Evolutionary conservation across 148 eudicot genomes (phyloP).

Genomic region (Camellia japonica): DNA sequence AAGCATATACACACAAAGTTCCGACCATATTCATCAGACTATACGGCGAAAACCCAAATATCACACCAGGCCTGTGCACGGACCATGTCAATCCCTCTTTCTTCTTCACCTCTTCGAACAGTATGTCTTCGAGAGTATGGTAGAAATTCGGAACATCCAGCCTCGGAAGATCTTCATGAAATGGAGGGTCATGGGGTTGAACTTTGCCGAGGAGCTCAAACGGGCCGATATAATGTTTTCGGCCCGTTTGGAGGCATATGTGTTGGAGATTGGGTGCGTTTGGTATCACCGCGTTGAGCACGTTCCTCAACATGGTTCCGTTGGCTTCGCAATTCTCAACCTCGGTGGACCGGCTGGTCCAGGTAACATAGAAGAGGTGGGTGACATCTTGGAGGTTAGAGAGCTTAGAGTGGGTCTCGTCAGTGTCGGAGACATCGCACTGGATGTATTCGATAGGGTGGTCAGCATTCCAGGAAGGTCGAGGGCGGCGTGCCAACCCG

Average conservation of each 20-base stretch:
- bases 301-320: slow-evolving; percentile 8
- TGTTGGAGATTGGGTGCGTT: slow-evolving; percentile 12
- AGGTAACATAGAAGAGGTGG: slow-evolving; percentile 10
- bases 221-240: background rate
- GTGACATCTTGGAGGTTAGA: slow-evolving; percentile 4
- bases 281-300: slow-evolving; percentile 2
- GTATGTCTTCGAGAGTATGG: background rate
- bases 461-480: slow-evolving; percentile 10
- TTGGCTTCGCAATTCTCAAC: slow-evolving; percentile 1
- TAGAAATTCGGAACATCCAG: slow-evolving; percentile 1
- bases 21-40: slow-evolving; percentile 4
- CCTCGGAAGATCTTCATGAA: slow-evolving; percentile 13
- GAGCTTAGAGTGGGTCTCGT: slow-evolving; percentile 3
- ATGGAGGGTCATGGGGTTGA: slow-evolving; percentile 2
- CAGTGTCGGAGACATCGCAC: slow-evolving; percentile 4
- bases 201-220: background rate
- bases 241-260: slow-evolving; percentile 13
- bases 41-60: slow-evolving; percentile 14
- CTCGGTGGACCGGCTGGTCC: background rate
- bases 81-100: slow-evolving; percentile 9
- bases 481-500: slow-evolving; percentile 9
- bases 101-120: slow-evolving; percentile 4
- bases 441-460: slow-evolving; percentile 12
- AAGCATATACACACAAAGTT: background rate
- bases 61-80: background rate